phyloP scores from a whole-genome alignment of 352 stramenopile genomes.

The Thalassiosira exigua region DNA sequence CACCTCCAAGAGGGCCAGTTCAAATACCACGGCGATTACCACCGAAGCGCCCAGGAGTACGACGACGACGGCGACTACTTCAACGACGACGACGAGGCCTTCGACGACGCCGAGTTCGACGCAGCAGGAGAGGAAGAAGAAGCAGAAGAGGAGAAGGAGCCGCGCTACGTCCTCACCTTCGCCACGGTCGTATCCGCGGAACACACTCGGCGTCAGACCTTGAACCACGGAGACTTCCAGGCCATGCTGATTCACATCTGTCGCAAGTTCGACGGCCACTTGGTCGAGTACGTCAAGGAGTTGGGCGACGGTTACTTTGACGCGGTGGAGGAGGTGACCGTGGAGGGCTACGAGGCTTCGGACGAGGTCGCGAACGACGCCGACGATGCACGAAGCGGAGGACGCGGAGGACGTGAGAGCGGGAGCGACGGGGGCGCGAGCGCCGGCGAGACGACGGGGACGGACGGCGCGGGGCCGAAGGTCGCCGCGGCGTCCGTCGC shows the following conservation, averaged over 20 bases:
- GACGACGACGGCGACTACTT: constrained; percentile 5
- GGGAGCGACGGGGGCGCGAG: no score
- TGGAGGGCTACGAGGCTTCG: constrained; percentile 25
- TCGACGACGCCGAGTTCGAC: no score
- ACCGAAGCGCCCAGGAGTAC: neutral
- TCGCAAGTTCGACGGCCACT: constrained; percentile 50
- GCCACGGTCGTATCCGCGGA: constrained; percentile 38
- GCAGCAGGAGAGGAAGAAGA: no score
- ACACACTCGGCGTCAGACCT: constrained; percentile 19
- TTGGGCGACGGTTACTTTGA: constrained; percentile 50
- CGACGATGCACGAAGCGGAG: neutral
- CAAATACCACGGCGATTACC: neutral
- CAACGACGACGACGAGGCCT: neutral
- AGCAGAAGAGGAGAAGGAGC: neutral
- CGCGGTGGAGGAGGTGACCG: constrained; percentile 30
- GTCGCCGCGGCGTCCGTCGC: no score
- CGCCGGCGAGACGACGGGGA: no score
- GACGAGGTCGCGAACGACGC: neutral
- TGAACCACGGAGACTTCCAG: constrained; percentile 21
- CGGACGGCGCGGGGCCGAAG: no score
- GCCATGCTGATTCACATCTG: constrained; percentile 49
- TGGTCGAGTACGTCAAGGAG: constrained; percentile 35
- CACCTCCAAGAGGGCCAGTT: no score
- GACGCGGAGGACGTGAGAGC: no score
- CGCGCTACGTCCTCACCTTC: constrained; percentile 24